Conservation (phyloP, 2,329 filamentous ascomycete species). For the Didymosphaeria variabile region DNA sequence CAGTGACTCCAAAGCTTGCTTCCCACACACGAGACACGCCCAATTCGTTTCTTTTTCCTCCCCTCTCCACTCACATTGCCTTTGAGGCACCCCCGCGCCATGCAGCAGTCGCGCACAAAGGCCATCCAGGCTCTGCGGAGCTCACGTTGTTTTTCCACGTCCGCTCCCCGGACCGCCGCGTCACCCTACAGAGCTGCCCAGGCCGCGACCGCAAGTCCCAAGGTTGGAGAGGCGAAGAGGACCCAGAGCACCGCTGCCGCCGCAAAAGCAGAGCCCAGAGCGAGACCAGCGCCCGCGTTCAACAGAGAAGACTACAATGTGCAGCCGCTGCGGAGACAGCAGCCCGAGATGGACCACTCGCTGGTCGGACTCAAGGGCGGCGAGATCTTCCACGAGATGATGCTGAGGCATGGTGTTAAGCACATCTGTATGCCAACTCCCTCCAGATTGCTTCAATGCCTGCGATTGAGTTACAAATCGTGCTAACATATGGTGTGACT, state of each 20-base stretch:
- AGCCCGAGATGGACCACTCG: conserved; percentile 62
- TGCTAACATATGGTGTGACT: conserved; percentile 28
- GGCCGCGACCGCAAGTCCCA: conserved; percentile 30
- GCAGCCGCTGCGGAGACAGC: conserved; percentile 56
- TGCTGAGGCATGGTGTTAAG: conserved; percentile 90
- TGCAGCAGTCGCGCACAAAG: conserved; percentile 49
- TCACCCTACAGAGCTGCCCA: conserved; percentile 56
- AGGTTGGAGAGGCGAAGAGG: conserved; percentile 51
- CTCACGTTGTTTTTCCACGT: conserved; percentile 56
- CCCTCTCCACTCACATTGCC: conserved; percentile 26
- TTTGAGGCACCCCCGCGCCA: conserved; percentile 22
- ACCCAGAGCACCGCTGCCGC: conserved; percentile 55
- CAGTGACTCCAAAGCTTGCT: conserved; percentile 20
- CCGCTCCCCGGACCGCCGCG: conserved; percentile 51
- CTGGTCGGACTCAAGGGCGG: conserved; percentile 96
- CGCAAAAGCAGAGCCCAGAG: conserved; percentile 41
- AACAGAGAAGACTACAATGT: conserved; percentile 58
- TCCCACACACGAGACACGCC: conserved; percentile 7
- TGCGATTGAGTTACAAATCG: conserved; percentile 5
- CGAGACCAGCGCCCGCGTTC: conserved; percentile 59
- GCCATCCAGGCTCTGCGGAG: conserved; percentile 48
- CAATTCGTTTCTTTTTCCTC: conserved; percentile 21
- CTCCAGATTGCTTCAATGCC: conserved; percentile 4
- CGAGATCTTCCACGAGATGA: conserved; percentile 99
- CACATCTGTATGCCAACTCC: conserved; percentile 79